phyloP scores from a whole-genome alignment of 805 yeast genomes.

The Kodamaea lidongshanica region DNA sequence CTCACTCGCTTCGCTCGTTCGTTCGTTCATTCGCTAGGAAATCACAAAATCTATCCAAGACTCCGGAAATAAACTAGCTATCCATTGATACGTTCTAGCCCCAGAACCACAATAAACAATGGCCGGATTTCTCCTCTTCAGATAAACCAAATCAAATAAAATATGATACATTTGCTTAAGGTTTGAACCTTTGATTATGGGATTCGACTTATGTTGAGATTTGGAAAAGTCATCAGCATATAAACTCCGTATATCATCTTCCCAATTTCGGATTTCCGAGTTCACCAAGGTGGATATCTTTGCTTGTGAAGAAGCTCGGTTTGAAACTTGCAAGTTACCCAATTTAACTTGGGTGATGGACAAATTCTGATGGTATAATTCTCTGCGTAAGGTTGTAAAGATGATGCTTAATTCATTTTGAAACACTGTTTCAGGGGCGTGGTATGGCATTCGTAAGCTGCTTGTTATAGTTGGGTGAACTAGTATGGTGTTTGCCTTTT shows the following conservation, averaged over 20 bases:
- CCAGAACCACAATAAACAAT: conserved; percentile 40
- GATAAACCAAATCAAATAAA: conserved; percentile 33
- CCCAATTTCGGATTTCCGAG: conserved; percentile 37
- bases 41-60: conserved; percentile 23
- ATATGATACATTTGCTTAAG: conserved; percentile 35
- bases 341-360: conserved; percentile 35
- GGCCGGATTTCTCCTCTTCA: conserved; percentile 18
- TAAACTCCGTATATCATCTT: conserved; percentile 26
- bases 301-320: conserved; percentile 12
- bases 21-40: too few species aligned
- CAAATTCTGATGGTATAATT: conserved; percentile 29
- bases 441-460: conserved; percentile 52
- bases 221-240: conserved; percentile 28
- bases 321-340: conserved; percentile 34
- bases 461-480: conserved; percentile 53
- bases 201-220: conserved; percentile 25
- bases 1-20: too few species aligned
- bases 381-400: conserved; percentile 31
- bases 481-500: conserved; percentile 44
- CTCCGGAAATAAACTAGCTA: conserved; percentile 28
- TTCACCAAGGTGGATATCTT: conserved; percentile 23
- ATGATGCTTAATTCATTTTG: conserved; percentile 37
- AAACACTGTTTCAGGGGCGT: conserved; percentile 56
- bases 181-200: conserved; percentile 27
- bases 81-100: conserved; percentile 32